Conservation (phyloP, 768 basidiomycete genomes). For the Russula griseocarnosa region DNA sequence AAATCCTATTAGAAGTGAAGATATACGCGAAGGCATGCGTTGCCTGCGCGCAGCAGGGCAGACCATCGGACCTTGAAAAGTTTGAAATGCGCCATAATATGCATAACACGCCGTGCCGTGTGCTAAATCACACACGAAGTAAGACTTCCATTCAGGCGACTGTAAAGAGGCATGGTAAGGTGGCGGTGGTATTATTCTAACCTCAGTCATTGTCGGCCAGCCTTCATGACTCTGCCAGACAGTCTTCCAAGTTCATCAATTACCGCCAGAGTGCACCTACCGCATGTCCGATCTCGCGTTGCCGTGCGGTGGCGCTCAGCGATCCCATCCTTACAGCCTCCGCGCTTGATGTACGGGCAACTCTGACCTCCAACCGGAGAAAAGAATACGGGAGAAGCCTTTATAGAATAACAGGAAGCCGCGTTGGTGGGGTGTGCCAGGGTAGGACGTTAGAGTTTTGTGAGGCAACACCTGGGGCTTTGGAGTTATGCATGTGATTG, state of each 20-base stretch:
- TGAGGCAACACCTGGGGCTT: too few species aligned
- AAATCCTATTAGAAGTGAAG: neutral
- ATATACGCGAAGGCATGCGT: neutral
- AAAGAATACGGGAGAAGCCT: neutral
- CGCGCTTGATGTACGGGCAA: neutral
- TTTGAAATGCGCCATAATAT: neutral
- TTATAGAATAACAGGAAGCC: too few species aligned
- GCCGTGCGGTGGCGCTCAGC: too few species aligned
- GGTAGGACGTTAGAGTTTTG: neutral
- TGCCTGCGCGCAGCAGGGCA: too few species aligned
- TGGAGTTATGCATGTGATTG: neutral
- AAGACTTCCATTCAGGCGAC: neutral
- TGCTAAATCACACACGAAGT: neutral
- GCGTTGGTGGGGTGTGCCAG: neutral
- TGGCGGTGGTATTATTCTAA: too few species aligned
- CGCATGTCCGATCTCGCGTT: neutral
- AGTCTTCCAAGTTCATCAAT: neutral
- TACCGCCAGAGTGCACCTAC: neutral
- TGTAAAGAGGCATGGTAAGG: neutral
- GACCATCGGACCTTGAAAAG: neutral
- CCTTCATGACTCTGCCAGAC: neutral
- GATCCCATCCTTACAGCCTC: constrained; percentile 1
- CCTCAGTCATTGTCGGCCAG: neutral
- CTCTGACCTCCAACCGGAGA: neutral
- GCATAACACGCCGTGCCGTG: neutral